Base-by-base conservation (phyloP, 225 moss, liverwort and hornwort genomes). In the Physcomitrellopsis africana region DNA sequence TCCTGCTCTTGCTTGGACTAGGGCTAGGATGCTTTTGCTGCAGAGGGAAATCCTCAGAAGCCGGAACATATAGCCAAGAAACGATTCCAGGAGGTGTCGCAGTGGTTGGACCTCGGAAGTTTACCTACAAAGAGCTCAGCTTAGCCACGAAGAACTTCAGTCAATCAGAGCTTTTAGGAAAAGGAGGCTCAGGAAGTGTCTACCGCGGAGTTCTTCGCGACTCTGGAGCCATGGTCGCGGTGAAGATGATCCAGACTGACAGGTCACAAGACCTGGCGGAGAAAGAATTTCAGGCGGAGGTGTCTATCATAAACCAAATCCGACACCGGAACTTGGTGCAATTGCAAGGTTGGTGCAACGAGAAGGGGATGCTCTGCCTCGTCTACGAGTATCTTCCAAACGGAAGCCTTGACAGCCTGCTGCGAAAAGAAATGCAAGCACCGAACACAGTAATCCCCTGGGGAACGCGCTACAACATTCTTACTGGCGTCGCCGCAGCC, bases 311-410 rank as follows among this genome's bases (percentile, higher is more conserved):
- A 72, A 90, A 82, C 76, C 81, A 82, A 48, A 76, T 89, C 42
- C 84, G 89, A 72, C 93, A 96, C 58, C 82, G 93, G 6, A 93
- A 93, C 19, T 64, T 96, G 62, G 93, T 96, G 32, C 93, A 90
- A 45, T 64, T 96, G 46, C 85, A 93, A 46, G 95, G 95, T 10
- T 96, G 92, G 93, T 93, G 95, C 78, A 81, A 70, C 19, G 83
- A 86, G 24, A 86, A 84, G 61, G 86, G 86, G 0, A 75, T 65
- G 75, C 7, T 86, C 5, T 86, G 86, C 27, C 78, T 86, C 0
- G 83, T 86, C 2, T 95, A 91, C 52, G 92, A 95, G 72, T 86
- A 84, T 59, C 86, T 82, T 15, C 77, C 80, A 1, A 81, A 82
- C 5, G 80, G 88, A 10, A 79, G 79, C 44, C 65, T 81, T 10